These are phyloP conservation scores for Dictyostelium intermedium DNA, from an alignment of 78 protist species.

Conservation along the genomic window DNA sequence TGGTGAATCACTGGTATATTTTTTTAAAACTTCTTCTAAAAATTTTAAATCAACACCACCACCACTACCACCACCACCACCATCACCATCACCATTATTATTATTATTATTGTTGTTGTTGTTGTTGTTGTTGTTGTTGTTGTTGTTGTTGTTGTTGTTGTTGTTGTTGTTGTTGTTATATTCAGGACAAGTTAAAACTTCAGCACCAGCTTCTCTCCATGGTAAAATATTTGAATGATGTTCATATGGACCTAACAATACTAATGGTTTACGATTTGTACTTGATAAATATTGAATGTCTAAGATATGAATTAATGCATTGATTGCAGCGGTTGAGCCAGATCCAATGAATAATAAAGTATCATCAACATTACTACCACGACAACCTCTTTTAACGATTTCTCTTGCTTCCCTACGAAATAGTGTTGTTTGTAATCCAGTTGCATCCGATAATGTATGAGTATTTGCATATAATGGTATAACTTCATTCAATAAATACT, in stretches of 20 bases:
- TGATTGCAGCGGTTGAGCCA: slow-evolving; percentile 87
- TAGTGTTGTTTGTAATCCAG: slow-evolving; percentile 86
- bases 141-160: no score
- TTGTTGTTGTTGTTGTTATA: not conserved
- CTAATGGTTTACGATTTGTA: not conserved
- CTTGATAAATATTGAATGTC: not conserved
- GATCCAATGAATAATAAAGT: slow-evolving; percentile 83
- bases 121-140: no score
- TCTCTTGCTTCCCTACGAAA: slow-evolving; percentile 86
- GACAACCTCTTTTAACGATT: slow-evolving; percentile 28
- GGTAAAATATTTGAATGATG: slow-evolving; percentile 96
- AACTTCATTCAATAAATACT: slow-evolving; percentile 49
- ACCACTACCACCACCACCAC: not conserved
- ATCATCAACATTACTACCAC: slow-evolving; percentile 67
- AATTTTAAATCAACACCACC: slow-evolving; percentile 59
- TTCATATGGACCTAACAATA: slow-evolving; percentile 92
- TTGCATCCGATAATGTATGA: slow-evolving; percentile 88
- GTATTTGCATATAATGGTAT: slow-evolving; percentile 94
- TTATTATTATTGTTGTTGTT: no score
- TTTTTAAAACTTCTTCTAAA: slow-evolving; percentile 32
- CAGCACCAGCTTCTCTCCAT: slow-evolving; percentile 91
- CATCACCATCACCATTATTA: no score
- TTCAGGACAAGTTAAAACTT: slow-evolving; percentile 47
- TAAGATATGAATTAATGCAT: slow-evolving; percentile 58
- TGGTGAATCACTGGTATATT: not conserved